Evolutionary conservation across 768 basidiomycete species (phyloP).

Genomic region (Kwoniella sp.): DNA sequence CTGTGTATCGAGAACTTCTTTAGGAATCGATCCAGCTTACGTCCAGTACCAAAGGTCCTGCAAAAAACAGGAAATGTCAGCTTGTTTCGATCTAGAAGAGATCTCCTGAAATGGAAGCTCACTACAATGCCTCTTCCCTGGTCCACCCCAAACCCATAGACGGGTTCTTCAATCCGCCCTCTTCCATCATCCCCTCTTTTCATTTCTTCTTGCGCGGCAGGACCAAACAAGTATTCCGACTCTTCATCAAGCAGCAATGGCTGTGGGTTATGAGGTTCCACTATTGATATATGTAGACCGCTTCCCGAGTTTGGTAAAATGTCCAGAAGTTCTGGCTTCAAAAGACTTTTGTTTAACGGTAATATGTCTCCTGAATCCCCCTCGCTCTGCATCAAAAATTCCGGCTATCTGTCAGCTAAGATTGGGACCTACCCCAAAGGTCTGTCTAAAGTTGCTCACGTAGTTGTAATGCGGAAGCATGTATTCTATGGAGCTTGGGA

Average conservation of each 20-base stretch:
- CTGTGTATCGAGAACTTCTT: too few species aligned
- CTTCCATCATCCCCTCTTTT: constrained; percentile 22
- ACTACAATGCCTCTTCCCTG: constrained; percentile 40
- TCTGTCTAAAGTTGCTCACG: constrained; percentile 21
- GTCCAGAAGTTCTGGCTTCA: constrained; percentile 28
- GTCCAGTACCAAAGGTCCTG: constrained; percentile 53
- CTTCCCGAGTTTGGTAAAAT: constrained; percentile 18
- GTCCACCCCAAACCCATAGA: constrained; percentile 50
- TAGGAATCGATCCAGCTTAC: constrained; percentile 9
- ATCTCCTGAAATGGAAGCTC: constrained; percentile 11
- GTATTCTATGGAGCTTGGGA: constrained; percentile 46
- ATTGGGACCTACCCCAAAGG: too few species aligned
- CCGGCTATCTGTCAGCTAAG: too few species aligned
- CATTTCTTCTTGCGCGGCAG: constrained; percentile 17
- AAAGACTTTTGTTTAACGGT: constrained; percentile 17
- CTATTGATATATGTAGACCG: constrained; percentile 28
- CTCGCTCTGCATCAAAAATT: constrained; percentile 3
- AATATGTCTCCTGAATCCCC: constrained; percentile 3
- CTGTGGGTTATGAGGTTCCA: constrained; percentile 43
- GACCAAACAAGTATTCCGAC: constrained; percentile 40
- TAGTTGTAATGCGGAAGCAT: constrained; percentile 44
- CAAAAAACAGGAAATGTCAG: not conserved
- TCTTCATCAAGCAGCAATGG: constrained; percentile 30
- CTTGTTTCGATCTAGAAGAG: not conserved
- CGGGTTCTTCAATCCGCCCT: constrained; percentile 28